Evolutionary conservation across 1,139 yeast species (phyloP), one percentile per base, ranked within the genome.

Genomic region (Taphrina wiesneri): DNA sequence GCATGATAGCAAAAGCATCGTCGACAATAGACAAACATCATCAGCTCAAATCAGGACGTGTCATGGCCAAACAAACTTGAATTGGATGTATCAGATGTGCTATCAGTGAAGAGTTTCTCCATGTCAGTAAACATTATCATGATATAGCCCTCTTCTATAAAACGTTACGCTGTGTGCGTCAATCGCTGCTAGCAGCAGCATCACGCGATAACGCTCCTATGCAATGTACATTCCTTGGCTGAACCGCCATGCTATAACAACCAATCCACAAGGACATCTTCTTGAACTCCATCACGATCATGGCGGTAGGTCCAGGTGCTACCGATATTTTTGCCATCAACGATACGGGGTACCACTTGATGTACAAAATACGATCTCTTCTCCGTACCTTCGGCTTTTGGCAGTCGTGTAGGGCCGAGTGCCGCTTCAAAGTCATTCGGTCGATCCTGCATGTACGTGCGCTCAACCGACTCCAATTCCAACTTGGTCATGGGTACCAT

Each of bases 241-340:
- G 15, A 32, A 11, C 15, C 36, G 15, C 17, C 49, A 11, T n/a
- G 21, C 54, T 49, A 49, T 17, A 49, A 28, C 34, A 49, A 25
- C 54, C 54, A 49, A 49, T 52, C 41, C n/a, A 52, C 56, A 19
- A 52, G n/a, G 13, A 52, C 34, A 19, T 52, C 56, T 17, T 52
- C 56, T 15, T 19, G 9, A 26, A n/a, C 28, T n/a, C 45, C 56
- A 32, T 52, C 45, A 5, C 45, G 45, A 30, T 30, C 56, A 17
- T 34, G 17, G 11, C 45, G 56, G 21, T 52, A 52, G 30, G 28
- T 32, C 45, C 41, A 52, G 15, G 30, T 52, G 30, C 30, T 32
- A 17, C 56, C 56, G 26, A 52, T 34, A 2, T 19, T 30, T 9
- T 30, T 19, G 11, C 56, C 56, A 2, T 32, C 45, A 19, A 32